Conservation (phyloP, 441 rosid species). For the Populus trichocarpa region DNA sequence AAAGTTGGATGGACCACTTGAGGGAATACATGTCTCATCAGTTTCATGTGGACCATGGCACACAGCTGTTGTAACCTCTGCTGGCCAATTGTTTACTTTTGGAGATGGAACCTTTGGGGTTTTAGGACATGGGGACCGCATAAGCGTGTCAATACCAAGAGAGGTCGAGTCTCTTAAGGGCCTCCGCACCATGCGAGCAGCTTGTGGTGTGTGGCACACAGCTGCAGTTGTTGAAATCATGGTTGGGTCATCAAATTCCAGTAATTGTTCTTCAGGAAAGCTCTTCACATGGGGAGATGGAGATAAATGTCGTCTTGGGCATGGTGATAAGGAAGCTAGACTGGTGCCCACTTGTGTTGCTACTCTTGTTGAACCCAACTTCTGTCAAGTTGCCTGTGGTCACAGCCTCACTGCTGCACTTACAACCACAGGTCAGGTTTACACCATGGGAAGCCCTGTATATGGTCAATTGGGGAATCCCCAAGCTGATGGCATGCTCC, state of each 20-base stretch:
- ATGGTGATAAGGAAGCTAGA: constrained; percentile 86
- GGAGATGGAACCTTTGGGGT: constrained; percentile 99
- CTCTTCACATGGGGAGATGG: constrained; percentile 99
- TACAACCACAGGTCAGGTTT: constrained; percentile 80
- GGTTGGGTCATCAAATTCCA: constrained; percentile 87
- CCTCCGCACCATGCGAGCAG: constrained; percentile 87
- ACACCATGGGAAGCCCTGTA: constrained; percentile 92
- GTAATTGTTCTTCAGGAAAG: constrained; percentile 91
- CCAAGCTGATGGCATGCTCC: constrained; percentile 81
- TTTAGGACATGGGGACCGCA: constrained; percentile 89
- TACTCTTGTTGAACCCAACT: constrained; percentile 92
- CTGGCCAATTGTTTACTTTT: constrained; percentile 92
- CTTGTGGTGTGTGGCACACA: constrained; percentile 99
- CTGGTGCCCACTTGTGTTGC: constrained; percentile 95
- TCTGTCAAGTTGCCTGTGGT: constrained; percentile 93
- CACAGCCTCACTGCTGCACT: constrained; percentile 92
- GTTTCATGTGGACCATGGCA: constrained; percentile 99
- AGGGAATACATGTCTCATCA: constrained; percentile 88
- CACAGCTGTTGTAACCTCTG: constrained; percentile 88
- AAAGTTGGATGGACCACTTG: constrained; percentile 82
- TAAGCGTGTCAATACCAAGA: constrained; percentile 73
- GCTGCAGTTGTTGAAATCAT: constrained; percentile 99
- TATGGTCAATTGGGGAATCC: constrained; percentile 96
- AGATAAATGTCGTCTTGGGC: constrained; percentile 96
- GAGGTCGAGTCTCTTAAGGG: constrained; percentile 97